Percentiles rank a stretch among this genome's conserved stretches.
These are phyloP conservation scores for Letharia lupina DNA, from an alignment of 495 filamentous ascomycete genomes.

Conservation along the genomic window DNA sequence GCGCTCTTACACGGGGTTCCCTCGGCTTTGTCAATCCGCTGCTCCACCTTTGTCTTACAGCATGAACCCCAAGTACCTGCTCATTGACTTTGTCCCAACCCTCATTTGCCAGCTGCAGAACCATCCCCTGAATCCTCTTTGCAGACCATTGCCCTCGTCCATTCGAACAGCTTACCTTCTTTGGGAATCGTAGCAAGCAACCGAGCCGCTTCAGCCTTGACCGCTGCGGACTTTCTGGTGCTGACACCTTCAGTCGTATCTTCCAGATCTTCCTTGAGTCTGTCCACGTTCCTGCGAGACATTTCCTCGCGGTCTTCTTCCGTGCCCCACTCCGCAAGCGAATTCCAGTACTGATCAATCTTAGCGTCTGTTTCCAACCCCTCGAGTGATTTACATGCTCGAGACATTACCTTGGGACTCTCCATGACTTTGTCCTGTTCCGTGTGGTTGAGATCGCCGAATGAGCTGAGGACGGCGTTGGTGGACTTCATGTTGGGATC, in stretches of 20 bases:
- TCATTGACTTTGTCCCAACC: background rate
- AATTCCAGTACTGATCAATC: background rate
- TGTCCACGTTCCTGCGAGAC: background rate
- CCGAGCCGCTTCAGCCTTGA: background rate
- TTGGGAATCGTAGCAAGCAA: background rate
- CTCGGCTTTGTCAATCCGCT: too few relatives aligned
- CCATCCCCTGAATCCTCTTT: background rate
- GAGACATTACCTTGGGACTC: background rate
- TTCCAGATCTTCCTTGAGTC: background rate
- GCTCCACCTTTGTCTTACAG: too few relatives aligned
- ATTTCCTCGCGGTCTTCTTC: background rate
- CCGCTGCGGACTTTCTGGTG: background rate
- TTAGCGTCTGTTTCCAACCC: background rate
- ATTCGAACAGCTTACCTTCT: background rate
- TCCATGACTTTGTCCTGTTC: background rate
- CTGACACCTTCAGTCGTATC: background rate
- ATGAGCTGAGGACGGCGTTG: background rate
- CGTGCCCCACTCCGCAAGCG: background rate
- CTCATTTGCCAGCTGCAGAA: too few relatives aligned
- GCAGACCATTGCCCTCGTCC: conserved; percentile 17
- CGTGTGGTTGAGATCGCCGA: background rate
- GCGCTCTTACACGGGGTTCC: too few relatives aligned
- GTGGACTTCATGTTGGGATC: background rate
- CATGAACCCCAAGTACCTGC: background rate
- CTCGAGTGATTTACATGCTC: background rate